Conservation (phyloP, 129 eudicot species). For the Dittrichia graveolens region DNA sequence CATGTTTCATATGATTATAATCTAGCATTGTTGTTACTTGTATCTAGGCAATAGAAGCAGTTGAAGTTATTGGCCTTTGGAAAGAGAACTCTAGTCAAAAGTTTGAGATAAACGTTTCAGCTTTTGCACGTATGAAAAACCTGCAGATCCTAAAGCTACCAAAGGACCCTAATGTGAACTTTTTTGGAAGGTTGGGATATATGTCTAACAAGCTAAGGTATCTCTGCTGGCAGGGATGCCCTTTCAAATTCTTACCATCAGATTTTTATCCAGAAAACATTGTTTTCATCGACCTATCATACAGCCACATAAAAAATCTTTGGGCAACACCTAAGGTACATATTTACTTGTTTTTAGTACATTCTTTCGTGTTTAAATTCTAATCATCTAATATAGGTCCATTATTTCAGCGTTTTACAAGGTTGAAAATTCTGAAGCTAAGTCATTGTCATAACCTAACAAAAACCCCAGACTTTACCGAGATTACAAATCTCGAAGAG, state of each 20-base stretch:
- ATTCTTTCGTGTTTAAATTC: not conserved
- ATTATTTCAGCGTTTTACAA: slow-evolving; percentile 4
- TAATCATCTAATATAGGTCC: not conserved
- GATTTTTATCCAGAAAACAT: slow-evolving; percentile 24
- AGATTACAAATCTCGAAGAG: slow-evolving; percentile 22
- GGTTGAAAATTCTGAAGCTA: slow-evolving; percentile 27
- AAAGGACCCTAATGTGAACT: not conserved
- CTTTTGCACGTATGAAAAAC: slow-evolving; percentile 23
- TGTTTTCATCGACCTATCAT: slow-evolving; percentile 28
- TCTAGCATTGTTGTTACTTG: not conserved
- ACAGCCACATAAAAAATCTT: slow-evolving; percentile 18
- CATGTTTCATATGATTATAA: not conserved
- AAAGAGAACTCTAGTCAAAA: not conserved
- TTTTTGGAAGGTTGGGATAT: not conserved
- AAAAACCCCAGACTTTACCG: slow-evolving; percentile 27
- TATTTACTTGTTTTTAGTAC: not conserved
- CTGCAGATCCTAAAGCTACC: slow-evolving; percentile 5
- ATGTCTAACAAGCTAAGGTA: slow-evolving; percentile 24
- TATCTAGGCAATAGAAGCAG: slow-evolving; percentile 15
- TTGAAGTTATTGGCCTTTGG: slow-evolving; percentile 15
- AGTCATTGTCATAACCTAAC: slow-evolving; percentile 19
- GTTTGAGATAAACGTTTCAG: not conserved
- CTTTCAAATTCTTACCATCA: slow-evolving; percentile 19
- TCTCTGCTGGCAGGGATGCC: slow-evolving; percentile 28
- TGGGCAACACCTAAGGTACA: slow-evolving; percentile 26